Base-by-base conservation (phyloP, 805 yeast species). In the Metschnikowia proteae region DNA sequence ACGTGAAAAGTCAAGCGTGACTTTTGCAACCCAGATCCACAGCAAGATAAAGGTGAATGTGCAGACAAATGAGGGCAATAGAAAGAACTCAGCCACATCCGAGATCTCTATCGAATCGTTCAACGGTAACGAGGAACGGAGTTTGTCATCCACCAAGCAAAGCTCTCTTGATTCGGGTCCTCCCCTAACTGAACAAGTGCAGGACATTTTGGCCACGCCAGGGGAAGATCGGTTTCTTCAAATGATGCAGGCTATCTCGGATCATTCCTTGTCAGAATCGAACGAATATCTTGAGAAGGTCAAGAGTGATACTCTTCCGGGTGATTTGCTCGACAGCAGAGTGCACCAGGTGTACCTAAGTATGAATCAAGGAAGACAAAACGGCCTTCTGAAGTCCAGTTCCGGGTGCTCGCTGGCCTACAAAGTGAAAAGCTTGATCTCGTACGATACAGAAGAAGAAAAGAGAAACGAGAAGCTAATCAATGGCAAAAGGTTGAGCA, bases 351-450 rank as follows among this genome's bases (percentile, higher is more conserved):
- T 71, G 6, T 73, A 71, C 52, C 39, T 38, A 37, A 55, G 50
- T 50, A 46, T 30, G 41, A 41, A 38, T 35, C 53, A 32, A 38
- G 54, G 46, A 11, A 49, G 47, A 38, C 55, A 28, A 33, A 55
- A 37, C 6, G 29, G 38, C 10, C 41, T 48, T 9, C 47, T 43
- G 45, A 46, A 46, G 34, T 54, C 59, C 6, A 50, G 42, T 22
- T 52, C 56, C 2, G 34, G 51, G 3, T 22, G 48, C 4, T 56
- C 55, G 38, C 58, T 52, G 34, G 68, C 70, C 13, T 71, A 72
- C 60, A 71, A 70, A 51, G 76, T 73, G n/a, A 69, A 69, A 49
- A 65, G 72, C 26, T 57, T 73, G 48, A 64, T 73, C 28, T 68
- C 69, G 33, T 62, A 66, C 51, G 60, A 60, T 38, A 71, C 66